These are phyloP conservation scores for Xylaria acuta DNA, from an alignment of 495 filamentous ascomycete species.

Conservation along the genomic window DNA sequence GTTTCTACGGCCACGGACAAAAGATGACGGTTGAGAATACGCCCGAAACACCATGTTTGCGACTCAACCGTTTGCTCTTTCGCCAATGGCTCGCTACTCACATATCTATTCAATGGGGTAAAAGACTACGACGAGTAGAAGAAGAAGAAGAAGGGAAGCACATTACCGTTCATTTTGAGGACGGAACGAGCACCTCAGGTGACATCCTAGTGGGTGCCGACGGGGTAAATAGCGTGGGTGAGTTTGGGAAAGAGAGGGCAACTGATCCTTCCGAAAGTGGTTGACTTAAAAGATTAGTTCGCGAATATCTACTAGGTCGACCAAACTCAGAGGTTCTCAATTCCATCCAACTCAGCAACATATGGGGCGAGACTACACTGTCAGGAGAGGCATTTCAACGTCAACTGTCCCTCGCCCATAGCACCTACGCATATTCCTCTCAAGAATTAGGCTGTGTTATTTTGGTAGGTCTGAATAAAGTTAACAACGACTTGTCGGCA, in stretches of 20 bases:
- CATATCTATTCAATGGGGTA: conserved; percentile 46
- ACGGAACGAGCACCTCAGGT: conserved; percentile 62
- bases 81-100: conserved; percentile 40
- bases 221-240: conserved; percentile 48
- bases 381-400: conserved; percentile 33
- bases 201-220: conserved; percentile 57
- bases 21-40: conserved; percentile 34
- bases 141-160: conserved; percentile 51
- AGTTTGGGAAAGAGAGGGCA: conserved; percentile 2
- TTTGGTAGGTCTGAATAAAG: conserved; percentile 40
- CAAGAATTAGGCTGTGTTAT: conserved; percentile 22
- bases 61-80: conserved; percentile 51
- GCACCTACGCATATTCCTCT: conserved; percentile 26
- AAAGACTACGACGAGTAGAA: conserved; percentile 35
- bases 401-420: conserved; percentile 42
- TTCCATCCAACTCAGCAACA: conserved; percentile 24
- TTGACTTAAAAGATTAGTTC: conserved; percentile 31
- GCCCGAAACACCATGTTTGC: conserved; percentile 47
- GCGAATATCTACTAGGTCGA: conserved; percentile 37
- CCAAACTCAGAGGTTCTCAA: conserved; percentile 36
- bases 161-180: conserved; percentile 72
- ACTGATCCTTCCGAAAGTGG: not conserved
- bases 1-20: conserved; percentile 30
- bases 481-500: conserved; percentile 29
- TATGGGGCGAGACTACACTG: conserved; percentile 36